Conservation (phyloP, 495 filamentous ascomycete genomes). For the Penicillium malachiteum region DNA sequence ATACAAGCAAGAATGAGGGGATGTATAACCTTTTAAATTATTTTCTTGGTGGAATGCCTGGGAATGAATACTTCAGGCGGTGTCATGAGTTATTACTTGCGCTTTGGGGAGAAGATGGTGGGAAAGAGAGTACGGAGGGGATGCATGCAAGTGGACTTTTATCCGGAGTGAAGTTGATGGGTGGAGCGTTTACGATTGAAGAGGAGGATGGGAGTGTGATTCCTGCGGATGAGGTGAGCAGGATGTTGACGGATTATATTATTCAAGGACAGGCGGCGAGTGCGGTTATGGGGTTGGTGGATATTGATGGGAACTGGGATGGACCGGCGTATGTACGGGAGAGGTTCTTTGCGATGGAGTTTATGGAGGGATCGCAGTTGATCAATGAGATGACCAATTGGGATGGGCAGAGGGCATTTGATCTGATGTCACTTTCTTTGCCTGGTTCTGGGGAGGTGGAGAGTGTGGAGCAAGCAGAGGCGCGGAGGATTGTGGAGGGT, state of each 20-base stretch:
- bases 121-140: slow-evolving; percentile 49
- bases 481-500: slow-evolving; percentile 49
- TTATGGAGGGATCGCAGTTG: slow-evolving; percentile 49
- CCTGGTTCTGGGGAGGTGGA: slow-evolving; percentile 44
- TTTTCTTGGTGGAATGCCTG: slow-evolving; percentile 38
- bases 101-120: slow-evolving; percentile 42
- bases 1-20: background rate
- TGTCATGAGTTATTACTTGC: slow-evolving; percentile 50
- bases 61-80: slow-evolving; percentile 48
- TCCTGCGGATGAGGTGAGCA: slow-evolving; percentile 30
- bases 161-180: slow-evolving; percentile 34
- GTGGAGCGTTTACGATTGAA: slow-evolving; percentile 12
- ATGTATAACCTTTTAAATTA: slow-evolving; percentile 49
- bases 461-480: slow-evolving; percentile 46
- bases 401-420: slow-evolving; percentile 48
- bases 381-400: slow-evolving; percentile 52
- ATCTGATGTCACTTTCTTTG: slow-evolving; percentile 49
- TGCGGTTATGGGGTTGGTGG: slow-evolving; percentile 50
- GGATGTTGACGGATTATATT: slow-evolving; percentile 52
- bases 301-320: slow-evolving; percentile 51
- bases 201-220: slow-evolving; percentile 24
- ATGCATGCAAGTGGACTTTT: slow-evolving; percentile 50
- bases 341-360: slow-evolving; percentile 49
- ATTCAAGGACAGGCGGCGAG: slow-evolving; percentile 51
- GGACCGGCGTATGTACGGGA: slow-evolving; percentile 48